These are phyloP conservation scores for Dionaea muscipula DNA, from an alignment of 179 eudicot genomes.

Conservation along the genomic window DNA sequence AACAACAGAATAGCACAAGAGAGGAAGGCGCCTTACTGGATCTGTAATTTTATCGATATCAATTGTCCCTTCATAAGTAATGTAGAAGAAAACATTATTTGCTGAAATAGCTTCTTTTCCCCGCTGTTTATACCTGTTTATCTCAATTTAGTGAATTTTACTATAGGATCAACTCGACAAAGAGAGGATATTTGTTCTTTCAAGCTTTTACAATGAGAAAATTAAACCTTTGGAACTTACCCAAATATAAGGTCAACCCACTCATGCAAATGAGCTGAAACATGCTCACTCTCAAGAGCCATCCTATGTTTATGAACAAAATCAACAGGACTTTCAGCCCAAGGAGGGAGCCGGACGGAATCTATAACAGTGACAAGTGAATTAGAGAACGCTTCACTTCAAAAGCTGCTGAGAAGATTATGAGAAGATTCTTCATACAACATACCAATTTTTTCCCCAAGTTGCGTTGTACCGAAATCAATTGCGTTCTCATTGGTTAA, in stretches of 20 bases:
- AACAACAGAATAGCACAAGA: conserved; percentile 7
- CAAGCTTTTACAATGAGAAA: neutral
- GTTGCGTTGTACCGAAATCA: conserved; percentile 91
- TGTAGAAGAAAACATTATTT: conserved; percentile 85
- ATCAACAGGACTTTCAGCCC: conserved; percentile 88
- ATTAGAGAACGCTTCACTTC: conserved; percentile 3
- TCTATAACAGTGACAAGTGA: conserved; percentile 29
- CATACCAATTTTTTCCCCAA: conserved; percentile 90
- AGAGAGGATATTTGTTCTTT: neutral
- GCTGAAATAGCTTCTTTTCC: conserved; percentile 91
- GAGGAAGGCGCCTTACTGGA: conserved; percentile 43
- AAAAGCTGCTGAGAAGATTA: neutral
- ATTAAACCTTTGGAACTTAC: conserved; percentile 28
- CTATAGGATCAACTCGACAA: neutral
- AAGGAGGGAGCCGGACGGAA: conserved; percentile 77
- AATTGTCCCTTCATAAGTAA: conserved; percentile 86
- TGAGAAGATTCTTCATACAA: neutral
- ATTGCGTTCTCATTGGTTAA: conserved; percentile 72
- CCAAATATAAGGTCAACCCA: conserved; percentile 99
- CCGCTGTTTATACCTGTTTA: conserved; percentile 76
- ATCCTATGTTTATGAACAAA: conserved; percentile 83
- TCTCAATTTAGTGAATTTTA: conserved; percentile 2
- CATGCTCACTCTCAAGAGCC: conserved; percentile 99
- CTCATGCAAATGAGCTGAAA: conserved; percentile 93
- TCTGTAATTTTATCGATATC: conserved; percentile 83